Evolutionary conservation across 2,329 filamentous ascomycete genomes (phyloP).

Genomic region (Xylariales sp.): DNA sequence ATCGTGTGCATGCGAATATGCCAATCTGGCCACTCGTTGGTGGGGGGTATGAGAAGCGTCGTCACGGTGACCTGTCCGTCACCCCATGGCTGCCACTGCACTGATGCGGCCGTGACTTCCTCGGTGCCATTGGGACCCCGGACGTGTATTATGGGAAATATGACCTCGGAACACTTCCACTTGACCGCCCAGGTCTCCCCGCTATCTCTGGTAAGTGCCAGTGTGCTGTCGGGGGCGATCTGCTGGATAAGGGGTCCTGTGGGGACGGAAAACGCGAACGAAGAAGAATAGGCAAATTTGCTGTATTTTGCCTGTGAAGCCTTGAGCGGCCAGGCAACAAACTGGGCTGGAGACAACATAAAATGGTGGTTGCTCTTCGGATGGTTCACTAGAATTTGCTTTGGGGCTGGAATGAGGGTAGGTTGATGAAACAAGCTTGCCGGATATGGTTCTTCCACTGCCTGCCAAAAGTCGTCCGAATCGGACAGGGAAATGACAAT

Average conservation of each 20-base stretch:
- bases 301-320: slow-evolving; percentile 38
- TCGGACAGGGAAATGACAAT: slow-evolving; percentile 31
- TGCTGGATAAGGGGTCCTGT: slow-evolving; percentile 29
- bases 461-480: slow-evolving; percentile 39
- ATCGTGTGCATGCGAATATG: too few species aligned
- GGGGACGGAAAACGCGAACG: slow-evolving; percentile 40
- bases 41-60: too few species aligned
- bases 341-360: slow-evolving; percentile 35
- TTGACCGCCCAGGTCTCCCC: slow-evolving; percentile 22
- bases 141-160: neutral
- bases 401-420: slow-evolving; percentile 18
- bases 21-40: too few species aligned
- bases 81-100: slow-evolving; percentile 6
- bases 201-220: slow-evolving; percentile 24
- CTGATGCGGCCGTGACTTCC: neutral
- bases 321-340: slow-evolving; percentile 31
- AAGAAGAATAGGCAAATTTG: slow-evolving; percentile 45
- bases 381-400: slow-evolving; percentile 40
- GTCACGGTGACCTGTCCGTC: too few species aligned
- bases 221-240: slow-evolving; percentile 26
- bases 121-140: neutral
- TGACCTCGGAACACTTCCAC: slow-evolving; percentile 3
- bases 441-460: slow-evolving; percentile 31
- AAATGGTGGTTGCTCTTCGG: slow-evolving; percentile 37
- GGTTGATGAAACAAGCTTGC: slow-evolving; percentile 7